phyloP scores from a whole-genome alignment of 257 asterid genomes.

The Solanum etuberosum region DNA sequence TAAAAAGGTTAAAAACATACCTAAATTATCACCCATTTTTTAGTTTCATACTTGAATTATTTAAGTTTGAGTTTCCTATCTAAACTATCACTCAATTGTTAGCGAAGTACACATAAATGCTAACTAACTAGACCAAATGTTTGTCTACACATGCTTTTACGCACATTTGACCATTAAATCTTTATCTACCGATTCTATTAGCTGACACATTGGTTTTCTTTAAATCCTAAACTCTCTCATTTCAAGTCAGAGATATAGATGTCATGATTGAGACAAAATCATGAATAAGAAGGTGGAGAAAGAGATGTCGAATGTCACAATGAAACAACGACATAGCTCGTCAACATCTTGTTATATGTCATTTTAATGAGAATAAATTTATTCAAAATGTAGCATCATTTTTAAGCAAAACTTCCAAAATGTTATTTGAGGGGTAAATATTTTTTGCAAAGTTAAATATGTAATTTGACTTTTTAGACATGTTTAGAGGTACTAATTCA shows the following conservation, averaged over 20 bases:
- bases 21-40: neutral
- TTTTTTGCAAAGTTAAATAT: neutral
- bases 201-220: neutral
- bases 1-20: too few species aligned
- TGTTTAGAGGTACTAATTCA: neutral
- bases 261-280: neutral
- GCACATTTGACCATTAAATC: neutral
- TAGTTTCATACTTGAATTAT: neutral
- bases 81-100: neutral
- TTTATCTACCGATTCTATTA: neutral
- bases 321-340: neutral
- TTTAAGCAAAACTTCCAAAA: neutral
- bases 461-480: neutral
- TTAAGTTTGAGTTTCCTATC: neutral
- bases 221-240: neutral
- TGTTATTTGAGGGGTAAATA: neutral
- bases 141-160: neutral
- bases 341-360: neutral
- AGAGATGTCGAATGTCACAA: neutral
- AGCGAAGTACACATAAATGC: neutral
- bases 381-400: too few species aligned
- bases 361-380: too few species aligned
- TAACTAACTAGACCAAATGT: neutral
- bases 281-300: neutral
- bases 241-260: accelerated